Evolutionary conservation across 768 basidiomycete genomes (phyloP).

Genomic region (Exsudoporus frostii): DNA sequence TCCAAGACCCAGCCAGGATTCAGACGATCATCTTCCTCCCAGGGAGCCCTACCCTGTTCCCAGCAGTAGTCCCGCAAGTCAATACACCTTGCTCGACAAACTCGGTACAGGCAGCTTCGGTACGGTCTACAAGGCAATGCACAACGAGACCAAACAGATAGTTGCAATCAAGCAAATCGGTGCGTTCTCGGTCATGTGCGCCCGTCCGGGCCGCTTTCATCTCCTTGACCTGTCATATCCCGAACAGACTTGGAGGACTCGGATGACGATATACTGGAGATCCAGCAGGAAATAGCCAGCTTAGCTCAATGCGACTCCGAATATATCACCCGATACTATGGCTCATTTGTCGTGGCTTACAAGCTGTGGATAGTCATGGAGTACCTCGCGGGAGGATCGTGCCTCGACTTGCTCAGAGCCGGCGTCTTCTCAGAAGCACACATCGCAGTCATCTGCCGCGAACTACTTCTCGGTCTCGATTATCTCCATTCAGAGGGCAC

Average conservation of each 20-base stretch:
- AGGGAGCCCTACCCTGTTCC: constrained; percentile 68
- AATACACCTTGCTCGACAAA: constrained; percentile 92
- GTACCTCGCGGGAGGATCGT: constrained; percentile 97
- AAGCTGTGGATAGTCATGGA: constrained; percentile 99
- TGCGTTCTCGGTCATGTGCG: constrained; percentile 37
- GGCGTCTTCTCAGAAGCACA: constrained; percentile 89
- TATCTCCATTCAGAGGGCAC: constrained; percentile 96
- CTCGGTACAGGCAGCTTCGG: constrained; percentile 98
- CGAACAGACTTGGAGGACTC: constrained; percentile 89
- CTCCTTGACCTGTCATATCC: background rate
- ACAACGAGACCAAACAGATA: constrained; percentile 89
- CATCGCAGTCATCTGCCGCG: constrained; percentile 92
- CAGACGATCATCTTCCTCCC: constrained; percentile 19
- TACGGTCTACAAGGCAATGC: constrained; percentile 94
- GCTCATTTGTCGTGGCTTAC: constrained; percentile 94
- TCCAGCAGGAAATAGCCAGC: constrained; percentile 97
- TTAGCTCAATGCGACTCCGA: constrained; percentile 95
- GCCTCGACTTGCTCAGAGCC: constrained; percentile 91
- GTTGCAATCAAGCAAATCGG: constrained; percentile 99
- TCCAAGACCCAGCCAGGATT: constrained; percentile 41
- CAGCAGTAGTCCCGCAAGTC: constrained; percentile 78
- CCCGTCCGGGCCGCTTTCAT: constrained; percentile 4
- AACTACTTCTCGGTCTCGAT: constrained; percentile 88
- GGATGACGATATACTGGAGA: constrained; percentile 98
- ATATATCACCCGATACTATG: constrained; percentile 95